A percentile compares a stretch with the other conserved stretches of the same genome.
Conservation (phyloP, 768 basidiomycete species). For the Mycena amicta region DNA sequence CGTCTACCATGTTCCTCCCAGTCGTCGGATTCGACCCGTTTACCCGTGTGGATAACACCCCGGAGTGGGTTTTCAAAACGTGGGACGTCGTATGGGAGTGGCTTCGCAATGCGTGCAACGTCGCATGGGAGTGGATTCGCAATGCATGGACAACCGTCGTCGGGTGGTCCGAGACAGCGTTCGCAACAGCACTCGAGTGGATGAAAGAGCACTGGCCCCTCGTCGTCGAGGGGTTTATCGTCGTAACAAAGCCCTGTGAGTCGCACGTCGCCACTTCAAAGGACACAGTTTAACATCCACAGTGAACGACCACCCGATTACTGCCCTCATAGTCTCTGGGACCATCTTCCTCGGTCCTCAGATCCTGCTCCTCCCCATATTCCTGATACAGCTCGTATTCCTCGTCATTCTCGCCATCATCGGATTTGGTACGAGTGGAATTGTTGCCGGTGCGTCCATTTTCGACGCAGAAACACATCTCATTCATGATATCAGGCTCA, state of each 20-base stretch:
- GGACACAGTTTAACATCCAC: too few relatives aligned
- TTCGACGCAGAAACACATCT: neutral
- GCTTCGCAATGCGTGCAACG: neutral
- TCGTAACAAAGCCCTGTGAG: neutral
- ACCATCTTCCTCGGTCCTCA: neutral
- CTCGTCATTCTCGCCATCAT: neutral
- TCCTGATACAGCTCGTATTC: neutral
- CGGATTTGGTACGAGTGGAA: neutral
- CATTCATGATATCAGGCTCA: slow-evolving; percentile 21
- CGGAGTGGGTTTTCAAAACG: too few relatives aligned
- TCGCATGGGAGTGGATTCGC: neutral
- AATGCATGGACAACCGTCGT: neutral
- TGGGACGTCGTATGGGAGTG: neutral
- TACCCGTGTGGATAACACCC: too few relatives aligned
- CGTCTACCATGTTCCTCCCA: too few relatives aligned
- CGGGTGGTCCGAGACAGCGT: too few relatives aligned
- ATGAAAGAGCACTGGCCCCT: neutral
- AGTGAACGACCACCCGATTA: neutral
- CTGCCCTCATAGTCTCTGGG: neutral
- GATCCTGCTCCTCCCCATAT: neutral
- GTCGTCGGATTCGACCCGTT: too few relatives aligned
- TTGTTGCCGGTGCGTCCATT: neutral
- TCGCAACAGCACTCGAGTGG: neutral
- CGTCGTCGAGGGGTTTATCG: neutral
- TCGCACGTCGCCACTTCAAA: too few relatives aligned